Evolutionary conservation across 345 rosid species (phyloP).

Genomic region (Firmiana major): DNA sequence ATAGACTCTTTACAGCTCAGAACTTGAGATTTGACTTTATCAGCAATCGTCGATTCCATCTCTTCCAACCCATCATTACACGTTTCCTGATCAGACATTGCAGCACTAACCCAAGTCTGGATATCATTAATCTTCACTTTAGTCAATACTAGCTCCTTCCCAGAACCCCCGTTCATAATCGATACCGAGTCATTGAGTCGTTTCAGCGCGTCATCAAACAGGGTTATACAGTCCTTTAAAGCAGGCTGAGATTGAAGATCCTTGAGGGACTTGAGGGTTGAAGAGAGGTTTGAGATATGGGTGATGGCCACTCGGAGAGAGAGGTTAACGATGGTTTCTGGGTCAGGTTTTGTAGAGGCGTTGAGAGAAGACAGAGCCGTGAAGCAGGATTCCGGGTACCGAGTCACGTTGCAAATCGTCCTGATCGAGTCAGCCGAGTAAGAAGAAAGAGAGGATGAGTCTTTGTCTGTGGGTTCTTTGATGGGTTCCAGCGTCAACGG

Average conservation of each 20-base stretch:
- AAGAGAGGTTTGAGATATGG: constrained; percentile 31
- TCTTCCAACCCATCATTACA: constrained; percentile 70
- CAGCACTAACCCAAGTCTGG: constrained; percentile 72
- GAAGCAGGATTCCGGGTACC: constrained; percentile 64
- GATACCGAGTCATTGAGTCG: constrained; percentile 45
- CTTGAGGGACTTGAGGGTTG: constrained; percentile 32
- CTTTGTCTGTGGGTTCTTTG: constrained; percentile 11
- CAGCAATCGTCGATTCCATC: constrained; percentile 50
- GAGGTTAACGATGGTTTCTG: constrained; percentile 54
- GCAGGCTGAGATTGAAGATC: constrained; percentile 44
- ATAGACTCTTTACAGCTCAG: constrained; percentile 39
- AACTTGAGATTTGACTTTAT: constrained; percentile 40
- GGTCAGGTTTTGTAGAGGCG: constrained; percentile 36
- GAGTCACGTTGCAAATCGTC: constrained; percentile 54
- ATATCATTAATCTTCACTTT: constrained; percentile 40
- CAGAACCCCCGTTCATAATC: constrained; percentile 34
- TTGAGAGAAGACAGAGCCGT: constrained; percentile 48
- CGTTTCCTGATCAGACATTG: constrained; percentile 62
- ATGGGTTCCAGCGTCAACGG: constrained; percentile 32
- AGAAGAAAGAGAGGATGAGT: no score
- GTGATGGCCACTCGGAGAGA: constrained; percentile 39
- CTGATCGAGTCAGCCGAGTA: no score
- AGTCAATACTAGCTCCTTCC: constrained; percentile 33
- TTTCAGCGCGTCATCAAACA: constrained; percentile 47
- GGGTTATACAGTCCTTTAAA: constrained; percentile 47